These are phyloP conservation scores for Handroanthus guayacan DNA, from an alignment of 257 asterid genomes.

Conservation along the genomic window DNA sequence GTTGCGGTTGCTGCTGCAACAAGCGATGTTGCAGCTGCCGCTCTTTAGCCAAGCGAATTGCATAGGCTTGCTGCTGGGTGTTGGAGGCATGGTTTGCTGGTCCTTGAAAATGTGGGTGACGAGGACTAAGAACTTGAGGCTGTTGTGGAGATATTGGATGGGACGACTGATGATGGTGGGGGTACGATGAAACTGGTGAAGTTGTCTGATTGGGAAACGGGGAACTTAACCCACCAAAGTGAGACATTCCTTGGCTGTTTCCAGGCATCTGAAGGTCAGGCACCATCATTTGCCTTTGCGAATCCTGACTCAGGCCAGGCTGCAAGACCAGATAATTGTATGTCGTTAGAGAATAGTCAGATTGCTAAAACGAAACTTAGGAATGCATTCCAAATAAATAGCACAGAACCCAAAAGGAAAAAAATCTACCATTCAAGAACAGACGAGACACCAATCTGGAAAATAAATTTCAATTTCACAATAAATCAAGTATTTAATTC, in stretches of 20 bases:
- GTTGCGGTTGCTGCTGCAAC: constrained; percentile 59
- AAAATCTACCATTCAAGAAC: constrained; percentile 17
- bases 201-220: constrained; percentile 47
- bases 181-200: constrained; percentile 52
- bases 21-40: constrained; percentile 72
- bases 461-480: not conserved
- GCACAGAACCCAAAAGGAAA: not conserved
- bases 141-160: constrained; percentile 56
- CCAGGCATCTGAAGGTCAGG: constrained; percentile 74
- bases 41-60: constrained; percentile 79
- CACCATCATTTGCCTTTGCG: constrained; percentile 67
- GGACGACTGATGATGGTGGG: constrained; percentile 58
- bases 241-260: constrained; percentile 54
- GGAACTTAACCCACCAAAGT: constrained; percentile 52
- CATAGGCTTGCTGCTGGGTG: constrained; percentile 80
- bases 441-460: constrained; percentile 17
- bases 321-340: constrained; percentile 37
- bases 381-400: constrained; percentile 16
- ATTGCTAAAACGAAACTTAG: constrained; percentile 27
- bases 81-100: constrained; percentile 60
- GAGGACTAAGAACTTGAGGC: constrained; percentile 53
- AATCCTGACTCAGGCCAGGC: constrained; percentile 73
- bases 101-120: constrained; percentile 68
- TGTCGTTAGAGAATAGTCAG: constrained; percentile 5
- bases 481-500: constrained; percentile 10